These are phyloP conservation scores for Wallacemonas collosoma DNA, from an alignment of 208 protist species.

Conservation along the genomic window DNA sequence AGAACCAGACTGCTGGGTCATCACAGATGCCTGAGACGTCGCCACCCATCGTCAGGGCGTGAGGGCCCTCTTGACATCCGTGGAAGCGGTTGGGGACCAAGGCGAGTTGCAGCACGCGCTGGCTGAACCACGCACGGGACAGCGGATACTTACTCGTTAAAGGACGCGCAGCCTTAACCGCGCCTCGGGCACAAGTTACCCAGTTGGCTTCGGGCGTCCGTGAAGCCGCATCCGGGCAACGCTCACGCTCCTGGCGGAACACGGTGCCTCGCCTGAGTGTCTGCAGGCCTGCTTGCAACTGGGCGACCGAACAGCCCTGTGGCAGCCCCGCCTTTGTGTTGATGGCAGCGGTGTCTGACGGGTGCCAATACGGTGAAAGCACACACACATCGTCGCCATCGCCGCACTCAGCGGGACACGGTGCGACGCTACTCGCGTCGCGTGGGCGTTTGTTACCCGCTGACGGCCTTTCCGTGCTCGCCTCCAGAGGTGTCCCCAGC, in stretches of 20 bases:
- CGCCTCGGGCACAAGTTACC: not conserved
- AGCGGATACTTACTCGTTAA: slow-evolving; percentile 38
- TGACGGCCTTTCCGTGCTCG: not conserved
- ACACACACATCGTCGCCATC: not conserved
- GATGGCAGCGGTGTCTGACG: slow-evolving; percentile 7
- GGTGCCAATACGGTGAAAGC: slow-evolving; percentile 21
- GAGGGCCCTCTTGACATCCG: too few relatives aligned
- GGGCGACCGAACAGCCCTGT: slow-evolving; percentile 44
- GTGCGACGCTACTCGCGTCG: not conserved
- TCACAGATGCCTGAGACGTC: not conserved
- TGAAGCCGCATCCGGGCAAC: too few relatives aligned
- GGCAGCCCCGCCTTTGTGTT: slow-evolving; percentile 78
- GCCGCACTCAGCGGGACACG: not conserved
- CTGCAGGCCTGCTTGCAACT: slow-evolving; percentile 7
- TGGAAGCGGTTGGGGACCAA: not conserved
- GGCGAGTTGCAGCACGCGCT: slow-evolving; percentile 21
- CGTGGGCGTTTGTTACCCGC: slow-evolving; percentile 12
- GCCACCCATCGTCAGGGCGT: too few relatives aligned
- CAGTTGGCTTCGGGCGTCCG: not conserved
- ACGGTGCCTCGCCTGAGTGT: not conserved
- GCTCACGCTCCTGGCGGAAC: too few relatives aligned
- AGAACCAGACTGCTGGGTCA: slow-evolving; percentile 7
- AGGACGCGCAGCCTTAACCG: not conserved
- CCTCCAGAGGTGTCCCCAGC: not conserved
- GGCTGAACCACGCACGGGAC: slow-evolving; percentile 58